Evolutionary conservation across 306 rosid genomes (phyloP), one percentile per base, ranked within the genome.

Genomic region (Sesbania bispinosa): DNA sequence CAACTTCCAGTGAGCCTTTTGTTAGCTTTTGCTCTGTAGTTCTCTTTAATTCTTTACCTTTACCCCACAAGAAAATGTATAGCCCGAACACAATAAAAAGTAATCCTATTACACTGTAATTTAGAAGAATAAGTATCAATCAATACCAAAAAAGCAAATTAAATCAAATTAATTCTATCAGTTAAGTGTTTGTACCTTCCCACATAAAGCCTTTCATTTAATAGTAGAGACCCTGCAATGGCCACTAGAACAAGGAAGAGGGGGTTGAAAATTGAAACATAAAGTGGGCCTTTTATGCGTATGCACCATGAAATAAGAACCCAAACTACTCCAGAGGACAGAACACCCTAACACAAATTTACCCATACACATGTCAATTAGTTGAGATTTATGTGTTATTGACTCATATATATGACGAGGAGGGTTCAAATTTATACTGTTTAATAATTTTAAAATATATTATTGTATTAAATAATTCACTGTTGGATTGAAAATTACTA

Each of bases 31-130:
- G 36, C 24, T 57, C 61, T 15, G 4, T 13, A 10, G 2, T 13
- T 15, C 5, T 26, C 64, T 79, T 51, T 3, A 20, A 38, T 50
- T 79, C 83, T 27, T 32, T 58, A 24, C 71, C 64, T 59, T 79
- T 73, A 10, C 75, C 83, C 79, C 83, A 73, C 79, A 72, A 23
- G 18, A 73, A 75, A 38, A 7, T 1, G 75, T 72, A 79, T 55
- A 72, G 64, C 18, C 79, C 83, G 1, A 57, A 4, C 26, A 72
- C 62, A 33, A 72, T 48, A 7, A 72, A 10, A 6, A 79, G 3
- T 10, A 65, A 73, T 26, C 82, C 75, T 72, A 72, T 57, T 20
- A 79, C n/a, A 55, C 79, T 79, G 18, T 43, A 62, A 35, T 63
- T 55, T 21, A 20, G 3, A 51, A 64, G 1, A 42, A 45, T n/a